Percentiles rank a stretch among this genome's conserved stretches.
Conservation (phyloP, 2,329 filamentous ascomycete species). For the Atkinsonella hypoxylon region DNA sequence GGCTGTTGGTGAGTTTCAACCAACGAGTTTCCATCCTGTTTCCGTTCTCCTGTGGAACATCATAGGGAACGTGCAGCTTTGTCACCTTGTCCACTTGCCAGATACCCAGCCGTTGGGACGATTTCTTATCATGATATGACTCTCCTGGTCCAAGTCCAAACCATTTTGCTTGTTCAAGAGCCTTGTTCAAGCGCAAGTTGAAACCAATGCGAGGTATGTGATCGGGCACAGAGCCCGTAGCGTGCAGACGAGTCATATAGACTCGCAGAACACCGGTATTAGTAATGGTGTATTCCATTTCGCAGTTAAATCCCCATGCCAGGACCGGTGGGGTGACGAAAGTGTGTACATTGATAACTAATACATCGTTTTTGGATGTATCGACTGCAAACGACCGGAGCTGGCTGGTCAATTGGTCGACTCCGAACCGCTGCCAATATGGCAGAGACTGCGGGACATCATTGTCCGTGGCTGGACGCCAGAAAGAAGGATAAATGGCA, state of each 20-base stretch:
- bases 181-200: constrained; percentile 36
- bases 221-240: constrained; percentile 36
- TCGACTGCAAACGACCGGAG: constrained; percentile 25
- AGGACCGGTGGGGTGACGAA: constrained; percentile 47
- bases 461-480: constrained; percentile 55
- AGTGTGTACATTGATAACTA: constrained; percentile 39
- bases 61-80: constrained; percentile 45
- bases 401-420: constrained; percentile 33
- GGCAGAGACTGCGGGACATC: constrained; percentile 40
- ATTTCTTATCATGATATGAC: constrained; percentile 50
- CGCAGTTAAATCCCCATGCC: constrained; percentile 42
- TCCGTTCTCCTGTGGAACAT: constrained; percentile 56
- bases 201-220: constrained; percentile 52
- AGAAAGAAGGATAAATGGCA: constrained; percentile 38
- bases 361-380: constrained; percentile 28
- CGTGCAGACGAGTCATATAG: constrained; percentile 28
- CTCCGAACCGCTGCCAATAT: constrained; percentile 44
- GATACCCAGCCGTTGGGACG: constrained; percentile 40
- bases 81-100: constrained; percentile 29
- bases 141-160: constrained; percentile 53
- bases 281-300: constrained; percentile 39
- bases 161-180: constrained; percentile 40
- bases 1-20: constrained; percentile 26
- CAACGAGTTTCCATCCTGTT: constrained; percentile 51
- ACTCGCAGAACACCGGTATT: constrained; percentile 32